These are phyloP conservation scores for Eucalyptus sp. DNA, from an alignment of 345 rosid species.

Conservation along the genomic window DNA sequence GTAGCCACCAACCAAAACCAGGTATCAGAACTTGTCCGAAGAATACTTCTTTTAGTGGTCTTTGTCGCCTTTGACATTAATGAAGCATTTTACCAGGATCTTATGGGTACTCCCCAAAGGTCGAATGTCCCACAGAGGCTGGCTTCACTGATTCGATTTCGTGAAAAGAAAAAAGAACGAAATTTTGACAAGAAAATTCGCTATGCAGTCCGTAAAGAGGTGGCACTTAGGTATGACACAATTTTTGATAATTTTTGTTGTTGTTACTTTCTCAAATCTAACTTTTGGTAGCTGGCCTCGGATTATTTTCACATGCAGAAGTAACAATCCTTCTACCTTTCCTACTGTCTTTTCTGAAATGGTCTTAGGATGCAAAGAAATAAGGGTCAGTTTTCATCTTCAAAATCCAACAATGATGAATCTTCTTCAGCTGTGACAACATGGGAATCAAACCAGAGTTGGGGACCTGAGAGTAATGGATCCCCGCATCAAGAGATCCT, in stretches of 20 bases:
- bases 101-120: slow-evolving; percentile 9
- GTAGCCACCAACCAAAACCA: slow-evolving; percentile 5
- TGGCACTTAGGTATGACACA: slow-evolving; percentile 23
- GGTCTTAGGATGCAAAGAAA: background rate
- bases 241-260: background rate
- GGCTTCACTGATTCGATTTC: slow-evolving; percentile 26
- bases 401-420: background rate
- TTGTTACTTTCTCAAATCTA: background rate
- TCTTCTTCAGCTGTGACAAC: background rate
- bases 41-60: background rate
- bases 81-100: background rate
- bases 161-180: slow-evolving; percentile 37
- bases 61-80: background rate
- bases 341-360: background rate
- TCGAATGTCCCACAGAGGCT: slow-evolving; percentile 31
- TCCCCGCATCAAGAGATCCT: background rate
- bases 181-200: slow-evolving; percentile 39
- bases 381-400: slow-evolving; percentile 2
- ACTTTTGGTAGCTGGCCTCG: background rate
- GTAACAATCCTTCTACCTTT: background rate
- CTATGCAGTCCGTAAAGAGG: slow-evolving; percentile 38
- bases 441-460: background rate
- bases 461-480: background rate
- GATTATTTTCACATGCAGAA: background rate
- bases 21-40: background rate